Percentiles rank a stretch among this genome's conserved stretches.
Conservation (phyloP, 2,329 filamentous ascomycete genomes). For the Cercospora sp. region DNA sequence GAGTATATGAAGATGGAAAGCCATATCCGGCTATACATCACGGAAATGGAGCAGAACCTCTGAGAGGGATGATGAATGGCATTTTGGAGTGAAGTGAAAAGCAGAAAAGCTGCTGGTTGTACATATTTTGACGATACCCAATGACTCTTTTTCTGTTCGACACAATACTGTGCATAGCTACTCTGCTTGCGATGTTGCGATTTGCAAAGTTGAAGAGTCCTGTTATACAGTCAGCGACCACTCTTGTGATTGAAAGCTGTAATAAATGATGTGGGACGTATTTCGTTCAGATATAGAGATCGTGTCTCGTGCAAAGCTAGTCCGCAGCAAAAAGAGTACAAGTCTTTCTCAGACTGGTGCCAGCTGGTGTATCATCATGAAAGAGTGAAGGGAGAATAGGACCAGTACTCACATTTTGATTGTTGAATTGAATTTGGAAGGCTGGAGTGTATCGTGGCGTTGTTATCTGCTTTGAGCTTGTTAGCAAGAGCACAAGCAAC, state of each 20-base stretch:
- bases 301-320: conserved; percentile 30
- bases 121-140: conserved; percentile 17
- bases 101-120: not conserved
- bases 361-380: conserved; percentile 27
- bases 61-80: conserved; percentile 20
- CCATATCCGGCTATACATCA: conserved; percentile 96
- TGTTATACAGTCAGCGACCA: conserved; percentile 1
- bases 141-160: conserved; percentile 3
- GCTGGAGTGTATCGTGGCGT: not conserved
- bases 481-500: not conserved
- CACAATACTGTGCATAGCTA: not conserved
- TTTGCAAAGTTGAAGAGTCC: not conserved
- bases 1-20: conserved; percentile 98
- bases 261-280: not conserved
- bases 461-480: not conserved
- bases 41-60: conserved; percentile 94
- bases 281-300: conserved; percentile 23
- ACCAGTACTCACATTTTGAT: not conserved
- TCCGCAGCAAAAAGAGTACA: conserved; percentile 31
- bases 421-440: not conserved
- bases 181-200: not conserved
- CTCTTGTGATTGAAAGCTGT: not conserved
- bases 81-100: not conserved
- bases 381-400: not conserved
- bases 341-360: conserved; percentile 31